Percentiles rank a stretch among this genome's conserved stretches.
phyloP scores from a whole-genome alignment of 2,329 filamentous ascomycete genomes.

The Didymella glomerata region DNA sequence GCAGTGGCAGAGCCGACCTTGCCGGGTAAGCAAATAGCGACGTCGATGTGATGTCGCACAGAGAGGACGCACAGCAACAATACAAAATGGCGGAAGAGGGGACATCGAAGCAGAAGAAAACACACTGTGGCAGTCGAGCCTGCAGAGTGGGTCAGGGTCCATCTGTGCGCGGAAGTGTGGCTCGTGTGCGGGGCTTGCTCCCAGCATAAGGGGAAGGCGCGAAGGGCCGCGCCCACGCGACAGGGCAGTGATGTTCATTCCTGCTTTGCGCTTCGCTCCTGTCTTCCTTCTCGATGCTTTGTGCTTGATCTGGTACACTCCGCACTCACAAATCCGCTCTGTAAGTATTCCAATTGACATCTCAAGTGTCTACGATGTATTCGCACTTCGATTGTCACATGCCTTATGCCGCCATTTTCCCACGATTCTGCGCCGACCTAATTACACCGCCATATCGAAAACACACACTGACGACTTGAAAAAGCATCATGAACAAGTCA shows the following conservation, averaged over 20 bases:
- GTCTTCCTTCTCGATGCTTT: conserved; percentile 5
- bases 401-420: conserved; percentile 7
- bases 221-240: conserved; percentile 19
- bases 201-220: conserved; percentile 16
- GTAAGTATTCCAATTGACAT: conserved; percentile 18
- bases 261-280: conserved; percentile 9
- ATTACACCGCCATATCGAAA: conserved; percentile 18
- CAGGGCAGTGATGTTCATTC: conserved; percentile 17
- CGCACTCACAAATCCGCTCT: not conserved
- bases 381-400: conserved; percentile 14
- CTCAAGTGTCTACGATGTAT: not conserved
- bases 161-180: conserved; percentile 13
- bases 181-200: conserved; percentile 13
- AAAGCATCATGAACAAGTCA: conserved; percentile 37
- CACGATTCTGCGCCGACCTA: conserved; percentile 16
- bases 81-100: not conserved
- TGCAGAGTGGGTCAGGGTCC: conserved; percentile 4
- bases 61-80: not conserved
- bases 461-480: conserved; percentile 9
- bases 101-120: not conserved
- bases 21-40: conserved; percentile 11
- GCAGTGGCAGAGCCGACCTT: conserved; percentile 16
- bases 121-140: not conserved
- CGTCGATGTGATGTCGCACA: conserved; percentile 2
- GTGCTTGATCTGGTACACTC: not conserved